Base-by-base conservation (phyloP, 2,329 filamentous ascomycete genomes). In the Fusarium goolgardi region DNA sequence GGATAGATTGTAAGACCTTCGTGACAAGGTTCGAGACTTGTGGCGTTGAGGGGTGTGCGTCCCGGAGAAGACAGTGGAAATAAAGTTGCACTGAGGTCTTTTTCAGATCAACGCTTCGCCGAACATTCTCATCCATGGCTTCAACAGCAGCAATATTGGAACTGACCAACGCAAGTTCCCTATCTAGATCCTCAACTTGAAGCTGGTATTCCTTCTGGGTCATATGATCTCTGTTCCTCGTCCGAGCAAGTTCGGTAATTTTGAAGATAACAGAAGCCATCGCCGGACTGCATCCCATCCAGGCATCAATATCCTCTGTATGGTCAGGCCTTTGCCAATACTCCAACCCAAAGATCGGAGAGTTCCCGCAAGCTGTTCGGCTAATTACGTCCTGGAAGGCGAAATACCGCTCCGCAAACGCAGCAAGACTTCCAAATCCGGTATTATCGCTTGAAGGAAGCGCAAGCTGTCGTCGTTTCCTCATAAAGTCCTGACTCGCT, bases 371-470 rank as follows among this genome's bases (percentile, higher is more conserved):
- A 0, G 83, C 83, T 0, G 83, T 85, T 34, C 82, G 78, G 29
- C 83, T 82, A 63, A 84, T 84, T 18, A 83, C 81, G 59, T 85
- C 83, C 59, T 84, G 83, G 16, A 83, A 84, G 5, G 83, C 83
- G 55, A 85, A 84, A 63, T 84, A 84, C 2, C 79, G 76, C 63
- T 84, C 82, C 1, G 81, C 79, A 8, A 78, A 78, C 0, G 78
- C 73, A 6, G 64, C 50, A 7, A 72, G 57, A 23, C 46, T 68
- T 6, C 20, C 63, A 21, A 51, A 57, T 6, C 59, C 47, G 1
- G 43, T 32, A 4, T 29, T 40, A 2, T 46, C 21, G 2, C 29
- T 32, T 1, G 55, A n/a, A 68, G 72, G 47, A 72, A 73, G 18
- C 49, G 53, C 44, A 10, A 74, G 50, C 9, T 67, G 69, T 31